phyloP scores from a whole-genome alignment of 169 alveolate species.

The Toxoplasma gondii region DNA sequence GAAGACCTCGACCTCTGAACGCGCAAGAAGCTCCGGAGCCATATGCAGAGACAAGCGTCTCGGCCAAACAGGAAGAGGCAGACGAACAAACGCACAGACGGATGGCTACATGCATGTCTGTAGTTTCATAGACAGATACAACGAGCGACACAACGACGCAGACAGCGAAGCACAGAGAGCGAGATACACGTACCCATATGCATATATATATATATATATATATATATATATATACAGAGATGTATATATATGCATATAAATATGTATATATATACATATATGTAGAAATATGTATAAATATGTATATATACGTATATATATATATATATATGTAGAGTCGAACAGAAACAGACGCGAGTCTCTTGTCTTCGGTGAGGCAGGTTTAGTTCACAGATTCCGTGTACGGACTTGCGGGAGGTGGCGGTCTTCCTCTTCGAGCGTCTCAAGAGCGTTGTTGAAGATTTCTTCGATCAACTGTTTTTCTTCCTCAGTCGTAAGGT shows the following conservation, averaged over 20 bases:
- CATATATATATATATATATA: too few species aligned
- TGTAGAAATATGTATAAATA: neutral
- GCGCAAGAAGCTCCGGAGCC: too few species aligned
- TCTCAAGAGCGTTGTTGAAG: conserved; percentile 95
- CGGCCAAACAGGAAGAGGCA: too few species aligned
- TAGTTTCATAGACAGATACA: too few species aligned
- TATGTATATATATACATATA: neutral
- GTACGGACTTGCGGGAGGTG: conserved; percentile 66
- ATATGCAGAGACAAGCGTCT: too few species aligned
- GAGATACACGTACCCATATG: too few species aligned
- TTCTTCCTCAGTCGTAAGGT: conserved; percentile 82
- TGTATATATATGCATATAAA: neutral
- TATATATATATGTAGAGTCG: neutral
- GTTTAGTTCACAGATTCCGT: neutral
- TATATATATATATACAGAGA: too few species aligned
- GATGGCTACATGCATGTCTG: too few species aligned
- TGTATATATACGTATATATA: neutral
- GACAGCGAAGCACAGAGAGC: too few species aligned
- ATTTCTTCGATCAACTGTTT: conserved; percentile 92
- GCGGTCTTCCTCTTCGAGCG: conserved; percentile 93
- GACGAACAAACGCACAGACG: too few species aligned
- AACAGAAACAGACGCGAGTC: neutral
- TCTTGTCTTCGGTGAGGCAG: neutral
- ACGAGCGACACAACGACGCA: too few species aligned
- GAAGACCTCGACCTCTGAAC: too few species aligned